Base-by-base conservation (phyloP, 1,139 yeast species). In the Candida tunisiensis region DNA sequence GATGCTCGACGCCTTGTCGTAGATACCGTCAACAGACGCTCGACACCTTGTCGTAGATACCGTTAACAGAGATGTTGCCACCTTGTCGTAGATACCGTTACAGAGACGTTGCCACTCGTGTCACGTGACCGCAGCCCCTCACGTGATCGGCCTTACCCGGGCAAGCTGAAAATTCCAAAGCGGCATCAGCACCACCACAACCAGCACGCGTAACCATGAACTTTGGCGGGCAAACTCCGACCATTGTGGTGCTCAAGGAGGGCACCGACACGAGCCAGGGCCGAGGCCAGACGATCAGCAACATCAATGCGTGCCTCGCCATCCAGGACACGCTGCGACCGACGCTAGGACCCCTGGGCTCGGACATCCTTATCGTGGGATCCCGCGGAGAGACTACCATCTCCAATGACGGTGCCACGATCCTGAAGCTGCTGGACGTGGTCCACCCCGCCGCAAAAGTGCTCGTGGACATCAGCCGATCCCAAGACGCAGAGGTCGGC, bases 401-500 rank as follows among this genome's bases (percentile, higher is more conserved):
- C 39, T 83, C 98, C 22, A 88, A 88, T 53, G 99, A 88, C 49
- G 99, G 98, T 34, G 98, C 98, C 28, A 91, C 99, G 2, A 88
- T 88, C 41, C 62, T 88, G 51, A 82, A 78, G 51, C 63, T 85
- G 35, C 60, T 88, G 41, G 98, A 91, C 47, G 92, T 91, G 33
- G 95, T 91, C 16, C 99, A 88, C 49, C 98, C 99, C 5, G 98
- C 98, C 10, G 98, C 98, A 8, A 78, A 79, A 49, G 75, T 88
- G 51, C 60, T 88, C 39, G 98, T 88, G 29, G 99, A 88, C 51
- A 80, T 88, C 34, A 80, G 95, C 9, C 69, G 94, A 46, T 74
- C 96, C 1, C 99, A 88, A 56, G 99, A 88, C 54, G 94, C 95
- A 14, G 99, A 88, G 55, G 96, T 88, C 32, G 99, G 99, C 36